Evolutionary conservation across 2,329 filamentous ascomycete species (phyloP), one percentile per base, ranked within the genome.

Genomic region (Ceratocystis cacaofunesta): DNA sequence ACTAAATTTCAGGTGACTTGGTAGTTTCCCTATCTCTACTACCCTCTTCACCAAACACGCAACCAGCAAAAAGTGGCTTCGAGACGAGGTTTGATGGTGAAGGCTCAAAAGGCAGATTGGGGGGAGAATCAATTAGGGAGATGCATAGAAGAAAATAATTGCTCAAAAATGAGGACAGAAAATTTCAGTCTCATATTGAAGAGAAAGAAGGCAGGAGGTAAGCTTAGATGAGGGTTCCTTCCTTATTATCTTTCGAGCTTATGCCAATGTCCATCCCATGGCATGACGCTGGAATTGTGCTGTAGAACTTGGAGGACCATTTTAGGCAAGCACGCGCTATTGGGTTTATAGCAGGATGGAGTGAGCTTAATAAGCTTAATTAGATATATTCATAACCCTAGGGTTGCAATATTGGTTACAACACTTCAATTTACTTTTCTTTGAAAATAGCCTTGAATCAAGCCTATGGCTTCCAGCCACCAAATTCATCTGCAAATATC

Each of bases 401-500:
- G 28, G 6, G 7, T 36, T 36, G 17, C n/a, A n/a, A 61, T 52
- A 7, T 41, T 19, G 10, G 8, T 32, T 36, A 25, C 30, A 8
- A 8, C 60, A 32, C 25, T 43, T 25, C 58, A 44, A 28, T 19
- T 36, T 63, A 32, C n/a, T 17, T 8, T 19, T 60, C 17, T 43
- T 2, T 12, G 12, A 58, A 5, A 36, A 5, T 44, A 55, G 22
- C 4, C 62, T 46, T 41, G 12, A 19, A 19, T n/a, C 50, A 19
- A 72, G 67, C 73, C 12, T 25, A 58, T 5, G 28, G 7, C 25
- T n/a, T 52, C 89, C 89, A 92, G 0, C 85, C 85, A 48, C 82
- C 74, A 71, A 91, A 92, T 66, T 87, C 85, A 68, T 89, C 85
- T 2, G 83, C 85, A 75, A 92, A 89, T 62, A 83, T 82, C 25